These are phyloP conservation scores for Thymus quinquecostatus DNA, from an alignment of 257 asterid species.

Conservation along the genomic window DNA sequence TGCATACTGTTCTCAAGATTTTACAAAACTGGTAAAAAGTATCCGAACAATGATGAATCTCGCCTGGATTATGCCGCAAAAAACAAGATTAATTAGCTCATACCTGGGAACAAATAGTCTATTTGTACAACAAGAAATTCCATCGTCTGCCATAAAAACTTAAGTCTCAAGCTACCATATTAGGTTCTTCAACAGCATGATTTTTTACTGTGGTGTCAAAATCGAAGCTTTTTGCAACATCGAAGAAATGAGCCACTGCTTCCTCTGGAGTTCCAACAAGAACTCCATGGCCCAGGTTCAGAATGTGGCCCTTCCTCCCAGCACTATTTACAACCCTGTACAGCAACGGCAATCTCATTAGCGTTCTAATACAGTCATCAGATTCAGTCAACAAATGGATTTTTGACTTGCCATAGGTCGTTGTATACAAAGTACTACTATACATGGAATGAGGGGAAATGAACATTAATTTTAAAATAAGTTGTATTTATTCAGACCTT, in stretches of 20 bases:
- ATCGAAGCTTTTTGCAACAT: constrained; percentile 71
- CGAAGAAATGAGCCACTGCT: constrained; percentile 88
- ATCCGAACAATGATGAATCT: constrained; percentile 7
- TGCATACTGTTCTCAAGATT: background rate
- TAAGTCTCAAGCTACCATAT: constrained; percentile 50
- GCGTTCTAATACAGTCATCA: background rate
- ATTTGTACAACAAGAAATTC: constrained; percentile 32
- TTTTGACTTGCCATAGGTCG: background rate
- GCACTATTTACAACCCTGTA: constrained; percentile 81
- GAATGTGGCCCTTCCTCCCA: constrained; percentile 81
- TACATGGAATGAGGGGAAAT: too few relatives aligned
- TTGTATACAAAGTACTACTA: background rate
- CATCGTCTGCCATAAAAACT: constrained; percentile 18
- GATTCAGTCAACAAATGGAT: background rate
- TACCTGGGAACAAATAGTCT: constrained; percentile 27
- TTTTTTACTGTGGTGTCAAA: constrained; percentile 41
- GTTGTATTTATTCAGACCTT: constrained; percentile 46
- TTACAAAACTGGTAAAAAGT: background rate
- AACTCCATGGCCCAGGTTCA: constrained; percentile 96
- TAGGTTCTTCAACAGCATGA: constrained; percentile 39
- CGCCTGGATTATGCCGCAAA: constrained; percentile 29
- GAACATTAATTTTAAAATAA: too few relatives aligned
- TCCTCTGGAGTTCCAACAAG: constrained; percentile 96
- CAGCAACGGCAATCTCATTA: background rate
- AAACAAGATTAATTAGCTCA: constrained; percentile 25